Base-by-base conservation (phyloP, 148 eudicot genomes). In the Tetragonia tetragonoides region DNA sequence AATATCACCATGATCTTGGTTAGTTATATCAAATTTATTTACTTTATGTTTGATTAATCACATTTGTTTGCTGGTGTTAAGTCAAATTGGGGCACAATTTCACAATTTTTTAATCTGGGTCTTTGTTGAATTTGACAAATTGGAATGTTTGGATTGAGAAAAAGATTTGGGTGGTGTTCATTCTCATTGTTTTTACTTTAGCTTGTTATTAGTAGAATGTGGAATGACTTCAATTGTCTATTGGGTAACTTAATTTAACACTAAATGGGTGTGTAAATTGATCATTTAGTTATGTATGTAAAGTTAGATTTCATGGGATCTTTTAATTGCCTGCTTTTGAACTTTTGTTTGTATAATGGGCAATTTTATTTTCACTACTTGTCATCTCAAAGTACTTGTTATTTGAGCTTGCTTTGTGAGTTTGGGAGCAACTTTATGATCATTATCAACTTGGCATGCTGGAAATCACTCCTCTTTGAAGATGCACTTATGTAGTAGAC, bases 1-100 rank as follows among this genome's bases (percentile, higher is more conserved):
- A 94, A 41, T 94, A 94, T 86, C 98, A 94, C 73, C 98, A 94
- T 81, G 96, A 94, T 77, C 95, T 94, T 66, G 98, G 98, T 92
- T 74, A 72, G 89, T 85, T 79, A 79, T 60, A 61, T 77, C 24
- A 7, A 23, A 51, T 23, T 14, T 67, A 37, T 61, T 9, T 39
- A 39, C 14, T 77, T 74, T 47, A 10, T 39, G 9, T 0, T 59
- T 10, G 7, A 3, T 21, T 12, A 6, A 39, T n/a, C n/a, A 0
- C 5, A 53, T 9, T 64, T 41, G 4, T 57, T 66, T 12, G 10
- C 16, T 16, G 46, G 18, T 37, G 1, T 28, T 34, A 28, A 39
- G 75, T 72, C 39, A 37, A 2, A 70, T 41, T 60, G 23, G 53
- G 41, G 41, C 39, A 41, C 34, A 39, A 39, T 7, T 20, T 23